Percentiles rank a stretch among this genome's conserved stretches.
Evolutionary conservation across 2,329 filamentous ascomycete genomes (phyloP).

Genomic region (Leptoxyphium fumago): DNA sequence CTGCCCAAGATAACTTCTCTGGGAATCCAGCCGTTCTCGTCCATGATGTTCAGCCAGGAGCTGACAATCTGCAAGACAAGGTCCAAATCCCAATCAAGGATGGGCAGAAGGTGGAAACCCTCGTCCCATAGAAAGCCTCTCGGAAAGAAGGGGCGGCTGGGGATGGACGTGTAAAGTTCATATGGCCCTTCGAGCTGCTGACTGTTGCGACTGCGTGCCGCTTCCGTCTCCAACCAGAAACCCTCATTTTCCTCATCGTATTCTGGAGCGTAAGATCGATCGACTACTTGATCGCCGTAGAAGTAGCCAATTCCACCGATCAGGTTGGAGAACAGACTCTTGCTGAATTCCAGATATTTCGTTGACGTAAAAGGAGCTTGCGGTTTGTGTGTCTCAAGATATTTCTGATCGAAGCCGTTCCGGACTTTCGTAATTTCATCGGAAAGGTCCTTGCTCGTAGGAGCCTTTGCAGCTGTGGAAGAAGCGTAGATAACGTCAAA

Average conservation of each 20-base stretch:
- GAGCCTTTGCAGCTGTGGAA: constrained; percentile 34
- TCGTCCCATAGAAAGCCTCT: constrained; percentile 97
- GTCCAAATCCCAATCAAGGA: constrained; percentile 89
- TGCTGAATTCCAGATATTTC: constrained; percentile 65
- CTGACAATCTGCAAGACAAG: constrained; percentile 74
- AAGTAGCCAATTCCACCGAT: constrained; percentile 94
- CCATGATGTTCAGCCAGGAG: constrained; percentile 94
- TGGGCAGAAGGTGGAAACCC: constrained; percentile 82
- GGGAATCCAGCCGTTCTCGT: constrained; percentile 93
- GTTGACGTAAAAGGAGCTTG: constrained; percentile 57
- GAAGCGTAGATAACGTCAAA: constrained; percentile 90
- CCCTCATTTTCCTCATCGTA: constrained; percentile 92
- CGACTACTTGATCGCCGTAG: constrained; percentile 73
- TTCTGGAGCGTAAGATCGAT: constrained; percentile 79
- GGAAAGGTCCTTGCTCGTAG: constrained; percentile 45
- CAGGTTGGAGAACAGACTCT: constrained; percentile 86
- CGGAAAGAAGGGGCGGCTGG: constrained; percentile 90
- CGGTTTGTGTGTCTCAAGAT: constrained; percentile 55
- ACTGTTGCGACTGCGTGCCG: constrained; percentile 54
- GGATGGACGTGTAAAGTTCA: constrained; percentile 81
- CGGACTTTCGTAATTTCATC: constrained; percentile 52
- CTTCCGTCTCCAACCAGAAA: constrained; percentile 85
- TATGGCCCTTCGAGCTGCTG: constrained; percentile 66
- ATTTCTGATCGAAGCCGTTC: constrained; percentile 58
- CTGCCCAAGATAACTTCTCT: constrained; percentile 86